Base-by-base conservation (phyloP, 2,329 filamentous ascomycete species). In the Sporothrix phasma region DNA sequence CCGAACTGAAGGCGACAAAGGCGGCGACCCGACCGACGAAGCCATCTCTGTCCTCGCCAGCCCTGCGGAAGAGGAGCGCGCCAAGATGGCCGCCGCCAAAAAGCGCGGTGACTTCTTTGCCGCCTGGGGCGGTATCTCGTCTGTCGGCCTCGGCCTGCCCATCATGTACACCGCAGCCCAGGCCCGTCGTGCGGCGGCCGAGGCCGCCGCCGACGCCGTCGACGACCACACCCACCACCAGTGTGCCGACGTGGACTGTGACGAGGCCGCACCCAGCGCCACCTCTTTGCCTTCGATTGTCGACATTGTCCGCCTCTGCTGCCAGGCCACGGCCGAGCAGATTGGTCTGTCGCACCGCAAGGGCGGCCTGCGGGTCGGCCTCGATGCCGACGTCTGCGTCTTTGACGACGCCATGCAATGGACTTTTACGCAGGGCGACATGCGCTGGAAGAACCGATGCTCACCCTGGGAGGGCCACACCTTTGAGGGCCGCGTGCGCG, bases 101-200 rank as follows among this genome's bases (percentile, higher is more conserved):
- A 74, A 74, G 46, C 59, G 47, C 54, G 94, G 94, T 43, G 90
- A 97, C 77, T 97, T 99, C 81, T 94, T 97, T 77, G 86, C 88
- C 3, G 92, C 92, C 0, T 99, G 94, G 94, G 94, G 94, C 62
- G 94, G 94, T 15, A 96, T 99, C 71, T 93, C 90, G 3, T 94
- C 89, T 4, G 93, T 99, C 19, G 94, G 94, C 0, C 84, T 99
- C 1, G 94, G 94, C 0, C 81, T 99, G 3, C 90, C 91, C 4
- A 96, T 99, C 68, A 81, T 99, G 5, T 88, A 92, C 85, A 92
- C 90, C 0, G 86, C 91, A 51, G 82, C 89, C 37, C 79, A 81
- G 72, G 81, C 84, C 67, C 62, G 67, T n/a, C 82, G 89, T 46
- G 78, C 83, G 49, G 76, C 81, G 37, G 17, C 37, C 8, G 10